These are phyloP conservation scores for Mycosphaerelloides madeirae DNA, from an alignment of 2,329 filamentous ascomycete species.

Conservation along the genomic window DNA sequence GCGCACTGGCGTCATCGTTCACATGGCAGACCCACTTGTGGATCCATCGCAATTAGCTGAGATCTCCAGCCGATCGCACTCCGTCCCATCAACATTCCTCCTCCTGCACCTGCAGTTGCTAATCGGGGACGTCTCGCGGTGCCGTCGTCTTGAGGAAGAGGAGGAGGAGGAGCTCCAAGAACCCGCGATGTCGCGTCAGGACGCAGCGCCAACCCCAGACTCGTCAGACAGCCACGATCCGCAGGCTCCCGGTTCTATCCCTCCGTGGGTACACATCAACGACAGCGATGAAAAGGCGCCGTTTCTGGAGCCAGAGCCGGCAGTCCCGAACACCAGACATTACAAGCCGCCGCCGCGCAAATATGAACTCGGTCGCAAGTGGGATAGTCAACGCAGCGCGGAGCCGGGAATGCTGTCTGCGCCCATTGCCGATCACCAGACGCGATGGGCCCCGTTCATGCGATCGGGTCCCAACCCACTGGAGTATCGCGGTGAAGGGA, in stretches of 20 bases:
- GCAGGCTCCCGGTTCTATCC: conserved; percentile 27
- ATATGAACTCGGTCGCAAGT: conserved; percentile 33
- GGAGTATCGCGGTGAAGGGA: conserved; percentile 26
- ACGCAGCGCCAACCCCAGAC: neutral
- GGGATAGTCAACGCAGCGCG: conserved; percentile 32
- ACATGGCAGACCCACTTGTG: no score
- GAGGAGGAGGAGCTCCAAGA: no score
- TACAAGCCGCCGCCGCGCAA: conserved; percentile 27
- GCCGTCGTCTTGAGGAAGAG: no score
- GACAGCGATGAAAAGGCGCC: conserved; percentile 26
- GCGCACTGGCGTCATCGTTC: no score
- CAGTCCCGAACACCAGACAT: conserved; percentile 24
- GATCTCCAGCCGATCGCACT: no score
- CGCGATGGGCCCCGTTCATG: conserved; percentile 35
- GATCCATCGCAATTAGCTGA: no score
- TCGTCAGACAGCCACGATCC: conserved; percentile 18
- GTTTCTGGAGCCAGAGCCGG: conserved; percentile 18
- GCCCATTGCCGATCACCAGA: conserved; percentile 31
- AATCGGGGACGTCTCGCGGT: no score
- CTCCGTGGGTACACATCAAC: conserved; percentile 35
- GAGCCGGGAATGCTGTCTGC: conserved; percentile 32
- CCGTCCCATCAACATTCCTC: no score
- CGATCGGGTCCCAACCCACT: conserved; percentile 33
- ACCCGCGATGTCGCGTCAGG: neutral
- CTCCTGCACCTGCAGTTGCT: no score